Percentiles rank a stretch among this genome's conserved stretches.
Evolutionary conservation across 2,329 filamentous ascomycete species (phyloP).

Genomic region (Pseudogymnoascus sp.): DNA sequence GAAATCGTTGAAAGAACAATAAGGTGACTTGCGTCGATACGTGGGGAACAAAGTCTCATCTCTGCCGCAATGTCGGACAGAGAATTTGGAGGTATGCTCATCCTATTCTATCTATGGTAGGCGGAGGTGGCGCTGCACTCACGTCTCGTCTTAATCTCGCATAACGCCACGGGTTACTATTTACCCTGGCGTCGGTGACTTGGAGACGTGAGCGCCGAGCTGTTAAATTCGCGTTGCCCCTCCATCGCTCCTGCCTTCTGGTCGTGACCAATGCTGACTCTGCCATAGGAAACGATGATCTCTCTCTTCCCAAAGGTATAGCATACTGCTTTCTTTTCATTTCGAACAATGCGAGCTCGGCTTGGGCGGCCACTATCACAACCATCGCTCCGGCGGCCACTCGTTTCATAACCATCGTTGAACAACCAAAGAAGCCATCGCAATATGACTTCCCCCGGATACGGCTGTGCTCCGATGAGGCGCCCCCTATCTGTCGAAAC

Average conservation of each 20-base stretch:
- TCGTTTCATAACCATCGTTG: background rate
- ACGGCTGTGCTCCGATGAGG: background rate
- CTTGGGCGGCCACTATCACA: background rate
- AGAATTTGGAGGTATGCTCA: conserved; percentile 53
- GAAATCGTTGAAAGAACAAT: background rate
- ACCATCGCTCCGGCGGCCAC: background rate
- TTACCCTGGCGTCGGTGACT: background rate
- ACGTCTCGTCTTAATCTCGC: background rate
- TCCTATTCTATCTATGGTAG: background rate
- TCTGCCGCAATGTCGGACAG: conserved; percentile 51
- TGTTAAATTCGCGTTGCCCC: background rate
- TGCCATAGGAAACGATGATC: conserved; percentile 51
- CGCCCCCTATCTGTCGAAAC: background rate
- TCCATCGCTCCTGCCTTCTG: background rate
- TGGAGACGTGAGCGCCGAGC: background rate
- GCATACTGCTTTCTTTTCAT: conserved; percentile 9
- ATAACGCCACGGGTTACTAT: background rate
- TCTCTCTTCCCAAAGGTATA: conserved; percentile 58
- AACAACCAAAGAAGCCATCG: background rate
- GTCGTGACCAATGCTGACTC: background rate
- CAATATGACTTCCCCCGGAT: background rate
- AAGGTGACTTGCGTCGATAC: conserved; percentile 4
- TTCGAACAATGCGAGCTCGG: background rate
- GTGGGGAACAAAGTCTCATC: conserved; percentile 6
- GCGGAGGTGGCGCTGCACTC: background rate